A percentile compares a stretch with the other conserved stretches of the same genome.
Evolutionary conservation across 176 grass and related monocot genomes (phyloP).

Genomic region (Tillandsia leiboldiana): DNA sequence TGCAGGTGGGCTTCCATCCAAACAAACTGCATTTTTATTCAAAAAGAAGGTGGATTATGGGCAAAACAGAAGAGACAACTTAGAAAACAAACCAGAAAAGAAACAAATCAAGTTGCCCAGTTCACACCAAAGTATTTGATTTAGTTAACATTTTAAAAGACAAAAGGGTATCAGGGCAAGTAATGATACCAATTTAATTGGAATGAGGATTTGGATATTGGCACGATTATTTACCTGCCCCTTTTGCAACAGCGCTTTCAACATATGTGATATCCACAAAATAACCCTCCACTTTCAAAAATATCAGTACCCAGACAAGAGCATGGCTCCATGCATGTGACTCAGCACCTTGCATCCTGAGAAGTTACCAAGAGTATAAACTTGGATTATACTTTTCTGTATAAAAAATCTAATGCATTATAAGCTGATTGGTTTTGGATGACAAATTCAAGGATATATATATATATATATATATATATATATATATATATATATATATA

Average conservation of each 20-base stretch:
- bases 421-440: no score
- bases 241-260: constrained; percentile 19
- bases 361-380: background rate
- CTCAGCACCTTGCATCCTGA: constrained; percentile 7
- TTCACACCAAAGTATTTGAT: no score
- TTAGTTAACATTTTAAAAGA: no score
- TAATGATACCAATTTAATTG: background rate
- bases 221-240: constrained; percentile 14
- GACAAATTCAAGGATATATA: no score
- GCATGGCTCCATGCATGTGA: background rate
- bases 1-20: constrained; percentile 28
- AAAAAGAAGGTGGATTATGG: background rate
- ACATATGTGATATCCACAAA: constrained; percentile 31
- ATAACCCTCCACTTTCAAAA: constrained; percentile 14
- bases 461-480: no score
- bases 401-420: no score
- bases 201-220: no score
- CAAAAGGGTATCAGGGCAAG: background rate
- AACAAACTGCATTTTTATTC: constrained; percentile 8
- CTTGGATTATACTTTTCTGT: no score
- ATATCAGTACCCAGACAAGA: constrained; percentile 8
- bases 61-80: background rate
- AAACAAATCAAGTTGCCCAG: background rate
- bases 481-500: no score
- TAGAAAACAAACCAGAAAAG: background rate